phyloP scores from a whole-genome alignment of 2,329 filamentous ascomycete genomes.

The Clonostachys solani region DNA sequence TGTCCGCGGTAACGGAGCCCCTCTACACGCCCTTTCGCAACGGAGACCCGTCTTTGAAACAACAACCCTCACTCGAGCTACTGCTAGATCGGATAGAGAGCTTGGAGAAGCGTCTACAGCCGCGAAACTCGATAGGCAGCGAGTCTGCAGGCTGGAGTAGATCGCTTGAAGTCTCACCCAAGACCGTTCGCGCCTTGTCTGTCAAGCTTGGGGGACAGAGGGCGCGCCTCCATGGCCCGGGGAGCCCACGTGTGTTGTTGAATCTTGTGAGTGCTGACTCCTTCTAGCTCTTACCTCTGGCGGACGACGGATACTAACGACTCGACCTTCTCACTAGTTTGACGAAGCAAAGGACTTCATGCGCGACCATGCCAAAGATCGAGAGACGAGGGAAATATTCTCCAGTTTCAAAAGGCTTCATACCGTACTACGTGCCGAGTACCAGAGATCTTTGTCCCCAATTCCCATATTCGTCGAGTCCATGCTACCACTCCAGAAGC shows the following conservation, averaged over 20 bases:
- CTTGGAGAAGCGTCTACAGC: slow-evolving; percentile 27
- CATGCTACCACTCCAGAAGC: slow-evolving; percentile 52
- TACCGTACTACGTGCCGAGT: slow-evolving; percentile 40
- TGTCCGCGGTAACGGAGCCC: not conserved
- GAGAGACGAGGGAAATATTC: slow-evolving; percentile 36
- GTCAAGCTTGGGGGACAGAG: slow-evolving; percentile 40
- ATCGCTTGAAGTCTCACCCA: not conserved
- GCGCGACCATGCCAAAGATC: slow-evolving; percentile 31
- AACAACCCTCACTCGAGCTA: slow-evolving; percentile 35
- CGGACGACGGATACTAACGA: not conserved
- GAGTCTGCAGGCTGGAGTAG: not conserved
- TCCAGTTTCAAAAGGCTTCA: slow-evolving; percentile 41
- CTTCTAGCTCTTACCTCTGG: not conserved
- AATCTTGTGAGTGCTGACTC: slow-evolving; percentile 38
- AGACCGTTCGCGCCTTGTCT: slow-evolving; percentile 44
- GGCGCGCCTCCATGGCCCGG: slow-evolving; percentile 50
- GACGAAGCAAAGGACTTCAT: slow-evolving; percentile 49
- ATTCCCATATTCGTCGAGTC: slow-evolving; percentile 55
- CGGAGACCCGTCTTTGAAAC: slow-evolving; percentile 9
- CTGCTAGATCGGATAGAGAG: slow-evolving; percentile 45
- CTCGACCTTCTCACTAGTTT: slow-evolving; percentile 29
- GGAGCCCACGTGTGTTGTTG: slow-evolving; percentile 45
- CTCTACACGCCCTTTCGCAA: slow-evolving; percentile 15
- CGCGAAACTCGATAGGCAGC: slow-evolving; percentile 36
- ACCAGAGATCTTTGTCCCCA: slow-evolving; percentile 39